Conservation (phyloP, 768 basidiomycete species). For the Mrakia frigida region DNA sequence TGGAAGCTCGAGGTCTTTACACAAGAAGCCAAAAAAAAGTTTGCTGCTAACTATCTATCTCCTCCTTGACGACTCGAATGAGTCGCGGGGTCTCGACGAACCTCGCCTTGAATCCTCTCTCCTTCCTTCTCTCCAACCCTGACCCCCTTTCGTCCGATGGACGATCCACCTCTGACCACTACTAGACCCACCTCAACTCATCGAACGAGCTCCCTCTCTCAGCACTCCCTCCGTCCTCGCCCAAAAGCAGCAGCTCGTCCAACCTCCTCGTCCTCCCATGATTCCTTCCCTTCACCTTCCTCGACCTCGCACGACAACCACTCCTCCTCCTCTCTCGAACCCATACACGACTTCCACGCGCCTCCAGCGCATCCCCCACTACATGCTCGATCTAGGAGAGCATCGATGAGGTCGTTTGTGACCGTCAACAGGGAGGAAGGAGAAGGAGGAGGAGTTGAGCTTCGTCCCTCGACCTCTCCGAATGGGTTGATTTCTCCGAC, state of each 20-base stretch:
- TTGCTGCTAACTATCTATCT: too few relatives aligned
- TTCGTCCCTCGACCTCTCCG: not conserved
- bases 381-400: not conserved
- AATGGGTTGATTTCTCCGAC: not conserved
- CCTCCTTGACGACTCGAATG: too few relatives aligned
- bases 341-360: not conserved
- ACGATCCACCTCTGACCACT: not conserved
- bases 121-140: not conserved
- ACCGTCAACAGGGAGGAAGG: not conserved
- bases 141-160: not conserved
- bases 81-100: too few relatives aligned
- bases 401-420: not conserved
- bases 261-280: not conserved
- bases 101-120: not conserved
- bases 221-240: not conserved
- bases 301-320: not conserved
- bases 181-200: not conserved
- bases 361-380: not conserved
- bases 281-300: not conserved
- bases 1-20: too few relatives aligned
- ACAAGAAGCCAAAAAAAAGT: too few relatives aligned
- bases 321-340: not conserved
- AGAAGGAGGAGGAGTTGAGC: not conserved
- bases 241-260: too few relatives aligned
- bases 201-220: not conserved